phyloP scores from a whole-genome alignment of 2,329 filamentous ascomycete species.

The Penicillium sp. region DNA sequence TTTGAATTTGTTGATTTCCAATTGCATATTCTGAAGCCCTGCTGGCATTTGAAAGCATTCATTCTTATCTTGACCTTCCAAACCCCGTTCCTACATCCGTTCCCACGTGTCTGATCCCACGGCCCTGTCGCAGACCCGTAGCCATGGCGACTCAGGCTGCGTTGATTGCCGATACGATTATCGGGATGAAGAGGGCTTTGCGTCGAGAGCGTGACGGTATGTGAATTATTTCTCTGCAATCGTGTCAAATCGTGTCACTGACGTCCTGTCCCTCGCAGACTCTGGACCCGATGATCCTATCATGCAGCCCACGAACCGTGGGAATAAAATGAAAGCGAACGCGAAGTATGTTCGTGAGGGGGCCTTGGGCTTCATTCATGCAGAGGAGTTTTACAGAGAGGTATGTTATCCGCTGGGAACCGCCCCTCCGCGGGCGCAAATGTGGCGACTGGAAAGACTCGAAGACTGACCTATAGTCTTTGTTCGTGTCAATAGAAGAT shows the following conservation, averaged over 20 bases:
- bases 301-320: constrained; percentile 57
- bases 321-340: constrained; percentile 62
- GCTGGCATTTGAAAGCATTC: background rate
- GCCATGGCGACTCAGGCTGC: constrained; percentile 47
- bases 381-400: constrained; percentile 57
- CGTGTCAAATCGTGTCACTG: constrained; percentile 2
- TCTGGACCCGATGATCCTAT: constrained; percentile 54
- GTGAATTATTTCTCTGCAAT: constrained; percentile 4
- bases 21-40: background rate
- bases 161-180: constrained; percentile 55
- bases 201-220: constrained; percentile 49
- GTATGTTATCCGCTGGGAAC: constrained; percentile 35
- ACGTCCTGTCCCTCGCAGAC: constrained; percentile 27
- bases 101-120: constrained; percentile 13
- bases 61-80: background rate
- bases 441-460: constrained; percentile 6
- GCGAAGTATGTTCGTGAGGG: constrained; percentile 58
- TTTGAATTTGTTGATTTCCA: background rate
- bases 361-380: constrained; percentile 52
- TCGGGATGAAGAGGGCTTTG: constrained; percentile 55
- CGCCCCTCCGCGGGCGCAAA: background rate
- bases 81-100: background rate
- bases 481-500: constrained; percentile 49
- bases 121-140: constrained; percentile 16
- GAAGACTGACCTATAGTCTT: constrained; percentile 8